A percentile compares a stretch with the other conserved stretches of the same genome.
Evolutionary conservation across 768 basidiomycete species (phyloP).

Genomic region (Tylopilus sp.): DNA sequence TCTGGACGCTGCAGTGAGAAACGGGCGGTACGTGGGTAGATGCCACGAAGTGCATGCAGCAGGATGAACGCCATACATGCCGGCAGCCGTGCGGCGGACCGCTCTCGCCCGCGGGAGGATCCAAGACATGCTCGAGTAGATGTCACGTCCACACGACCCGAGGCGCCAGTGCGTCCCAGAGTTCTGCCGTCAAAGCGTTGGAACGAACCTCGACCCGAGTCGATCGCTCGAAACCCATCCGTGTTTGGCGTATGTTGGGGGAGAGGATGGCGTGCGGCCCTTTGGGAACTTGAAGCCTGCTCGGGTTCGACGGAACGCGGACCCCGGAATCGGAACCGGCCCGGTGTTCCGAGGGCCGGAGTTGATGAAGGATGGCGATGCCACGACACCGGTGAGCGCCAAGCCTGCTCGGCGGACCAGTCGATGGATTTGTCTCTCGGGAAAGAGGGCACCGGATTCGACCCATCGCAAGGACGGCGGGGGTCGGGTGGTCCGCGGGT

Average conservation of each 20-base stretch:
- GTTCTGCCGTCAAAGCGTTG: constrained; percentile 29
- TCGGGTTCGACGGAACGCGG: too few relatives aligned
- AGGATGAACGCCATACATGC: constrained; percentile 81
- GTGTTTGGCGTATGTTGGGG: constrained; percentile 57
- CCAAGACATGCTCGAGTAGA: constrained; percentile 20
- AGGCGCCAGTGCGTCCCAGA: constrained; percentile 70
- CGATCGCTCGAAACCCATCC: constrained; percentile 45
- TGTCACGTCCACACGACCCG: constrained; percentile 71
- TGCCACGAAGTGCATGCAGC: constrained; percentile 72
- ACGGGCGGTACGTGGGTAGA: constrained; percentile 80
- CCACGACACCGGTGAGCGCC: too few relatives aligned
- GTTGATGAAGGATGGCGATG: too few relatives aligned
- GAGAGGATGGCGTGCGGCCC: constrained; percentile 64
- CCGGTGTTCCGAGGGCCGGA: too few relatives aligned
- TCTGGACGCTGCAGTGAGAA: constrained; percentile 89
- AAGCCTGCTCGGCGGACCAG: too few relatives aligned
- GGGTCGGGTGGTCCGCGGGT: too few relatives aligned
- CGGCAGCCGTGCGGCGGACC: constrained; percentile 57
- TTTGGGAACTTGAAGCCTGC: too few relatives aligned
- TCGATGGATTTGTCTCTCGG: too few relatives aligned
- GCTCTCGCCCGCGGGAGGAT: constrained; percentile 40
- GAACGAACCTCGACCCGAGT: not conserved
- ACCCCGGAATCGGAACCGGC: too few relatives aligned
- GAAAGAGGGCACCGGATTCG: too few relatives aligned
- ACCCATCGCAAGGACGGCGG: too few relatives aligned